Evolutionary conservation across 1,139 yeast genomes (phyloP).

Genomic region (Geotrichum macrosporum): DNA sequence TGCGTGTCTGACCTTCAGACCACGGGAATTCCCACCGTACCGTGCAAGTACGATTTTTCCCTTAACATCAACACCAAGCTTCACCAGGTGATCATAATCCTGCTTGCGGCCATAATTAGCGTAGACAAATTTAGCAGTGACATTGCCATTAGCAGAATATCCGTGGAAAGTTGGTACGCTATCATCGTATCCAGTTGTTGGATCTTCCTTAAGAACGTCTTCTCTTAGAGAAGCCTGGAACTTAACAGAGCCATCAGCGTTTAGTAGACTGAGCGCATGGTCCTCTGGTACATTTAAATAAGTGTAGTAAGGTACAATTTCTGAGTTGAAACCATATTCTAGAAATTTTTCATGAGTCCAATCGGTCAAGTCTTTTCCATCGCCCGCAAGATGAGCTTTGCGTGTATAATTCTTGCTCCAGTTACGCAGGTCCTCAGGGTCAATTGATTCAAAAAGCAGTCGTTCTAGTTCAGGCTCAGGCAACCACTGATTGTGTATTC

Average conservation of each 20-base stretch:
- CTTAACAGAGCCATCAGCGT: slow-evolving; percentile 38
- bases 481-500: slow-evolving; percentile 48
- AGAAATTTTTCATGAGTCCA: slow-evolving; percentile 61
- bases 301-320: slow-evolving; percentile 55
- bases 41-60: slow-evolving; percentile 58
- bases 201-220: slow-evolving; percentile 67
- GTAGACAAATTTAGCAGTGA: slow-evolving; percentile 53
- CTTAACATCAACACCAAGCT: slow-evolving; percentile 45
- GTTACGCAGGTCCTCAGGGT: slow-evolving; percentile 30
- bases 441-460: slow-evolving; percentile 31
- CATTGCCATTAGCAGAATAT: slow-evolving; percentile 66
- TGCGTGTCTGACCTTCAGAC: slow-evolving; percentile 64
- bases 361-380: slow-evolving; percentile 56
- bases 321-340: slow-evolving; percentile 54
- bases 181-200: slow-evolving; percentile 52
- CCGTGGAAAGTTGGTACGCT: slow-evolving; percentile 61
- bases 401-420: slow-evolving; percentile 46
- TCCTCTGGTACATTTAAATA: slow-evolving; percentile 60
- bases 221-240: slow-evolving; percentile 67
- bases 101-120: slow-evolving; percentile 58
- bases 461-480: slow-evolving; percentile 36
- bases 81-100: slow-evolving; percentile 48
- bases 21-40: slow-evolving; percentile 59
- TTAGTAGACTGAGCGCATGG: slow-evolving; percentile 47
- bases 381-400: slow-evolving; percentile 70